Evolutionary conservation across 768 basidiomycete species (phyloP).

Genomic region (Pisolithus marmoratus): DNA sequence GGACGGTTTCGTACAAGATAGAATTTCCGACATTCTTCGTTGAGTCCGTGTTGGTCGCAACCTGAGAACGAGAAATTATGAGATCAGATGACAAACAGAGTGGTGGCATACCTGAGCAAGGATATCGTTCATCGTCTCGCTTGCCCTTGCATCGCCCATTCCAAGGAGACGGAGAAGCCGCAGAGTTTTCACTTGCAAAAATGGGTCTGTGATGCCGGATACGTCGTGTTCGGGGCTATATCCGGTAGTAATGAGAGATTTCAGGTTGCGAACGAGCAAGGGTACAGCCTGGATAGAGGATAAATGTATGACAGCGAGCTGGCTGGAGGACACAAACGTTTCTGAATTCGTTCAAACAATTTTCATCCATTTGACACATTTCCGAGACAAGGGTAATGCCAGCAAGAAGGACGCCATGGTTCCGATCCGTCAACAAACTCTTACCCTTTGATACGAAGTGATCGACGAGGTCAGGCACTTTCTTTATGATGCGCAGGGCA

Average conservation of each 20-base stretch:
- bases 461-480: constrained; percentile 92
- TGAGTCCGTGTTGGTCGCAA: constrained; percentile 98
- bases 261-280: constrained; percentile 89
- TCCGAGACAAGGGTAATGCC: constrained; percentile 93
- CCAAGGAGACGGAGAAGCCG: constrained; percentile 87
- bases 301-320: constrained; percentile 6
- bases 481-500: constrained; percentile 88
- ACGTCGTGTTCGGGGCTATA: constrained; percentile 99
- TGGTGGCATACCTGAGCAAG: constrained; percentile 68
- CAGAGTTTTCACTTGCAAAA: constrained; percentile 90
- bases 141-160: constrained; percentile 75
- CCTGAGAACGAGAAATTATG: constrained; percentile 40
- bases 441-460: constrained; percentile 88
- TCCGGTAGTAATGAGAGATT: constrained; percentile 90
- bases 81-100: neutral
- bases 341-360: constrained; percentile 78
- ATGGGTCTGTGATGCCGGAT: constrained; percentile 97
- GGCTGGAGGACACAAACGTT: constrained; percentile 49
- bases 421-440: constrained; percentile 88
- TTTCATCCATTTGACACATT: constrained; percentile 79
- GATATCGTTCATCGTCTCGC: constrained; percentile 98
- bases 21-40: constrained; percentile 98
- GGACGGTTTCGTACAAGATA: constrained; percentile 94
- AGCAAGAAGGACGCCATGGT: constrained; percentile 94
- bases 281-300: constrained; percentile 69